phyloP scores from a whole-genome alignment of 1,139 yeast genomes.

The Taiozyma onychis region DNA sequence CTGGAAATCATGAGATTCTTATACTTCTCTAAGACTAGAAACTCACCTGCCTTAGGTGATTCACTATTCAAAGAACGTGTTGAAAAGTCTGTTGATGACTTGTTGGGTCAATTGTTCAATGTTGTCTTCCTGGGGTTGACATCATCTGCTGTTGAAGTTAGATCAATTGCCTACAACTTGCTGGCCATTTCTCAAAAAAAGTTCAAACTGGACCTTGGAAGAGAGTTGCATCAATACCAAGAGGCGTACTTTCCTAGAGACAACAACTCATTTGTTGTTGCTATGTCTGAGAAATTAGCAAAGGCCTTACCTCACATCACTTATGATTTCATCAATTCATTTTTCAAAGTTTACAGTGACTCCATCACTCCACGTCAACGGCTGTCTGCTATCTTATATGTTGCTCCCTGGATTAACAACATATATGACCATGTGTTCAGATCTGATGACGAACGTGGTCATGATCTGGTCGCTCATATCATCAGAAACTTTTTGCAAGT shows the following conservation, averaged over 20 bases:
- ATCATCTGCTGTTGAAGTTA: conserved; percentile 50
- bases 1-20: conserved; percentile 65
- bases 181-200: conserved; percentile 59
- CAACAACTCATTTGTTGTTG: conserved; percentile 56
- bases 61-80: conserved; percentile 14
- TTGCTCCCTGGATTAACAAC: conserved; percentile 78
- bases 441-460: conserved; percentile 50
- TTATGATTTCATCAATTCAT: conserved; percentile 53
- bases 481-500: conserved; percentile 60
- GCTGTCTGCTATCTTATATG: conserved; percentile 27
- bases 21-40: conserved; percentile 47
- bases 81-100: conserved; percentile 20
- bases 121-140: conserved; percentile 66
- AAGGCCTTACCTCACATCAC: conserved; percentile 54
- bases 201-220: conserved; percentile 57
- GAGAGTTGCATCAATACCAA: conserved; percentile 49
- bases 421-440: conserved; percentile 53
- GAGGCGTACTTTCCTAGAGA: conserved; percentile 72
- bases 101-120: conserved; percentile 56
- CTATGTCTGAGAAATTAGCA: conserved; percentile 57
- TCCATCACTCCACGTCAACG: conserved; percentile 30
- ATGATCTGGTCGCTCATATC: conserved; percentile 54
- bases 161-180: conserved; percentile 58
- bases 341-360: conserved; percentile 48
- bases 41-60: conserved; percentile 15